These are phyloP conservation scores for Coemansia javaensis DNA, from an alignment of 192 early-diverging fungal genomes.

Conservation along the genomic window DNA sequence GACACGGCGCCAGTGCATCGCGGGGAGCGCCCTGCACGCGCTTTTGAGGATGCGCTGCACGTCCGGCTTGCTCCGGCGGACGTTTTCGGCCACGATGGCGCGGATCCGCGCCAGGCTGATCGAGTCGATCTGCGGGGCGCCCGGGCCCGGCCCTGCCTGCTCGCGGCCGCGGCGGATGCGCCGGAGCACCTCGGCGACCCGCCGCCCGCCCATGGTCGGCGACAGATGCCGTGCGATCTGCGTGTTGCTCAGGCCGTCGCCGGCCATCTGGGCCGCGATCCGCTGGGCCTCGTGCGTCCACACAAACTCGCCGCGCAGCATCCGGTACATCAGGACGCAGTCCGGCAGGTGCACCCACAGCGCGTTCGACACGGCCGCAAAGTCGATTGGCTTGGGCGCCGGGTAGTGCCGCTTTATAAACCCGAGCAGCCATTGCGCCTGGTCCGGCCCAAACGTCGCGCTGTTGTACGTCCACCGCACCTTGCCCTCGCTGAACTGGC, in stretches of 20 bases:
- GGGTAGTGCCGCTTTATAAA: constrained; percentile 25
- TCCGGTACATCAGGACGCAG: constrained; percentile 23
- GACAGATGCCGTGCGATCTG: constrained; percentile 29
- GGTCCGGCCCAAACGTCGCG: constrained; percentile 11
- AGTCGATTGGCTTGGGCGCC: constrained; percentile 19
- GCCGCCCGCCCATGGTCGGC: constrained; percentile 12
- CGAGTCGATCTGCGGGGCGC: constrained; percentile 7
- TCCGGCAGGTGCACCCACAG: constrained; percentile 16
- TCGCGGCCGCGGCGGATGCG: too few species aligned
- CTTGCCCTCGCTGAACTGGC: constrained; percentile 14
- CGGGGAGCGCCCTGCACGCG: constrained; percentile 6
- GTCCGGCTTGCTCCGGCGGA: not conserved
- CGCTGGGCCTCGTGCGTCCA: constrained; percentile 9
- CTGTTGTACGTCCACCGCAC: constrained; percentile 11
- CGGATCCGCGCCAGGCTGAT: constrained; percentile 1
- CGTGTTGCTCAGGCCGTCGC: constrained; percentile 7
- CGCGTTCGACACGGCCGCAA: constrained; percentile 31
- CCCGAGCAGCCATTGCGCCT: constrained; percentile 8
- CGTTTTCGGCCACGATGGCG: constrained; percentile 1
- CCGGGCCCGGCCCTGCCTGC: not conserved
- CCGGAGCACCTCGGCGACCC: not conserved
- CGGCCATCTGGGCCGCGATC: constrained; percentile 3
- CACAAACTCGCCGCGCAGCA: constrained; percentile 20
- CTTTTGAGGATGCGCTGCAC: constrained; percentile 5
- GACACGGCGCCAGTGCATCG: constrained; percentile 1